phyloP scores from a whole-genome alignment of 805 yeast species.

The Ogataea polymorpha region DNA sequence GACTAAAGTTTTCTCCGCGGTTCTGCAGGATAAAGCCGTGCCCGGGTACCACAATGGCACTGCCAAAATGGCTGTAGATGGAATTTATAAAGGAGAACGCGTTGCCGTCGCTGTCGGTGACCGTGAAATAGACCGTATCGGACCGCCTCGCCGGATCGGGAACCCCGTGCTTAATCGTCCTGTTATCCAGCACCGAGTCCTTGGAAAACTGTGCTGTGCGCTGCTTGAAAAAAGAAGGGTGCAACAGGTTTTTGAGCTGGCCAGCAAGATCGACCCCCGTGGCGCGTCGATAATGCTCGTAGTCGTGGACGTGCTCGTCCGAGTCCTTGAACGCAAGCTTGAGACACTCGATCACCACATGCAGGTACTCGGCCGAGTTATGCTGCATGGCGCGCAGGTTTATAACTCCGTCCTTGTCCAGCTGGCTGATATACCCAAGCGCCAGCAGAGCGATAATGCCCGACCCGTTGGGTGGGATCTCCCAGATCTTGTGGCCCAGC shows the following conservation, averaged over 20 bases:
- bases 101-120: slow-evolving; percentile 64
- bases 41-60: slow-evolving; percentile 61
- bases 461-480: slow-evolving; percentile 82
- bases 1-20: slow-evolving; percentile 73
- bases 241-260: slow-evolving; percentile 41
- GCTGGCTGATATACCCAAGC: slow-evolving; percentile 58
- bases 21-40: slow-evolving; percentile 71
- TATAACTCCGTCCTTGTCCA: slow-evolving; percentile 43
- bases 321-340: slow-evolving; percentile 73
- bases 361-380: slow-evolving; percentile 70
- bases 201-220: slow-evolving; percentile 47
- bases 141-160: slow-evolving; percentile 58
- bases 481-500: slow-evolving; percentile 62
- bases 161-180: slow-evolving; percentile 27
- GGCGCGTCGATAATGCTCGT: slow-evolving; percentile 34
- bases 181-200: slow-evolving; percentile 39
- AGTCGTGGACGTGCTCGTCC: slow-evolving; percentile 70
- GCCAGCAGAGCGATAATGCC: slow-evolving; percentile 75
- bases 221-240: slow-evolving; percentile 45
- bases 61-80: slow-evolving; percentile 65
- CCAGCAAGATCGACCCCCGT: slow-evolving; percentile 13
- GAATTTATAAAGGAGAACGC: slow-evolving; percentile 82
- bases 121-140: slow-evolving; percentile 71
- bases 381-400: slow-evolving; percentile 47
- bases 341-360: slow-evolving; percentile 64